Conservation (phyloP, 2,329 filamentous ascomycete species). For the Paraphoma chrysanthemicola region DNA sequence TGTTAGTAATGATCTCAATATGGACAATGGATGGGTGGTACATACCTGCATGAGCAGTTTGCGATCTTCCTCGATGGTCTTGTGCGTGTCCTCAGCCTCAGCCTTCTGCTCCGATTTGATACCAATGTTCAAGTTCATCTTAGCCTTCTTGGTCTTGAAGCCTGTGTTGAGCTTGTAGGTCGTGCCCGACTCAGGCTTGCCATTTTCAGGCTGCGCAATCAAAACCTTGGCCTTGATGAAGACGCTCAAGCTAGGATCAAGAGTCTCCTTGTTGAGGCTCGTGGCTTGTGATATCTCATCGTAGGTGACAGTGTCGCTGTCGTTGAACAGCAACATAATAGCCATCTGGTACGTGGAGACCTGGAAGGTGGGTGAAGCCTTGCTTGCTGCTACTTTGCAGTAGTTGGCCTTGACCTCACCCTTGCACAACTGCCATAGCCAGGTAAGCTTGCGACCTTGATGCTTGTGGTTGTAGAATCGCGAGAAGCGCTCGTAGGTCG, state of each 20-base stretch:
- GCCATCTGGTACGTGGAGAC: conserved; percentile 99
- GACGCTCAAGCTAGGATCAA: conserved; percentile 86
- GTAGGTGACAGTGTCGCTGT: conserved; percentile 83
- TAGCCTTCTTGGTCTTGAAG: conserved; percentile 98
- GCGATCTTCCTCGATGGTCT: conserved; percentile 98
- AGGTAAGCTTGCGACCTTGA: conserved; percentile 93
- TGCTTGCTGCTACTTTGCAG: conserved; percentile 68
- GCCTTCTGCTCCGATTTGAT: conserved; percentile 97
- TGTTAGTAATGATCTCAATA: conserved; percentile 35
- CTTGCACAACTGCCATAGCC: conserved; percentile 98
- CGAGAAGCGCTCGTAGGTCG: conserved; percentile 87
- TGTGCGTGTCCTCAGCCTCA: conserved; percentile 96
- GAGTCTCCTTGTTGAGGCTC: conserved; percentile 77
- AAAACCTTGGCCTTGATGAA: conserved; percentile 94
- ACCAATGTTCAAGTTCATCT: conserved; percentile 92
- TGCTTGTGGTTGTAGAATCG: conserved; percentile 97
- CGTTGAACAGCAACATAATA: conserved; percentile 92
- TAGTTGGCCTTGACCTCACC: conserved; percentile 95
- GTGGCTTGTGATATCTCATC: conserved; percentile 87
- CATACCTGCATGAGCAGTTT: conserved; percentile 95
- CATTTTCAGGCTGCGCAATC: conserved; percentile 71
- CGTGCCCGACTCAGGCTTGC: conserved; percentile 79
- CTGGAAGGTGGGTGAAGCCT: conserved; percentile 94
- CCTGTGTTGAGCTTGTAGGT: conserved; percentile 87
- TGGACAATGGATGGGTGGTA: conserved; percentile 24